A percentile compares a stretch with the other conserved stretches of the same genome.
phyloP scores from a whole-genome alignment of 768 basidiomycete species.

The Amanita rubescens region DNA sequence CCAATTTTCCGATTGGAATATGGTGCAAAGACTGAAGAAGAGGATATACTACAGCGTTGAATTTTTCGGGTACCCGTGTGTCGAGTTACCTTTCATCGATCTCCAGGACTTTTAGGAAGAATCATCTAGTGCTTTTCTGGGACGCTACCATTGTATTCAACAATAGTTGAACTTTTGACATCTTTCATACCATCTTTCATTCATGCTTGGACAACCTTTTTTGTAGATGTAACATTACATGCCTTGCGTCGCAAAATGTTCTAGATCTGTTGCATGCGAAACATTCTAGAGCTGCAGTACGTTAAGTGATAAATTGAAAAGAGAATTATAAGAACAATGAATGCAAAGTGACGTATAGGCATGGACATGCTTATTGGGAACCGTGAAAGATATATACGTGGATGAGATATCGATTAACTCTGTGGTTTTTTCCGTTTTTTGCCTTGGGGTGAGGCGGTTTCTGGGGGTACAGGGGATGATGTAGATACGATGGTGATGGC shows the following conservation, averaged over 20 bases:
- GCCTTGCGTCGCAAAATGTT: neutral
- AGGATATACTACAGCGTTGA: slow-evolving; percentile 22
- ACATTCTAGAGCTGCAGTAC: neutral
- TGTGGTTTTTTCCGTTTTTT: slow-evolving; percentile 52
- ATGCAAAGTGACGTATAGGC: neutral
- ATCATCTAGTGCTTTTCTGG: too few relatives aligned
- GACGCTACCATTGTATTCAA: neutral
- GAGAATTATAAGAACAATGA: slow-evolving; percentile 1
- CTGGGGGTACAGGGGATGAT: slow-evolving; percentile 6
- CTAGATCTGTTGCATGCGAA: neutral
- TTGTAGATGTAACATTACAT: slow-evolving; percentile 5
- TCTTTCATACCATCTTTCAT: neutral
- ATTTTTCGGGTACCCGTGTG: neutral
- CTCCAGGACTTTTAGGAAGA: neutral
- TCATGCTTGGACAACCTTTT: neutral
- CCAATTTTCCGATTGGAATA: slow-evolving; percentile 23
- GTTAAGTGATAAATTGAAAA: neutral
- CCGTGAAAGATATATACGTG: slow-evolving; percentile 4
- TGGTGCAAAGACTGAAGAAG: slow-evolving; percentile 40
- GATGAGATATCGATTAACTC: slow-evolving; percentile 12
- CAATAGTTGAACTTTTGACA: neutral
- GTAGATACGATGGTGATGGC: slow-evolving; percentile 9
- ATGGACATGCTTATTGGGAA: neutral
- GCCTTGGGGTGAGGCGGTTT: slow-evolving; percentile 11
- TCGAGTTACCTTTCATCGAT: neutral